Evolutionary conservation across 495 filamentous ascomycete genomes (phyloP), one percentile per base, ranked within the genome.

Genomic region (Lasiosphaeris hirsuta): DNA sequence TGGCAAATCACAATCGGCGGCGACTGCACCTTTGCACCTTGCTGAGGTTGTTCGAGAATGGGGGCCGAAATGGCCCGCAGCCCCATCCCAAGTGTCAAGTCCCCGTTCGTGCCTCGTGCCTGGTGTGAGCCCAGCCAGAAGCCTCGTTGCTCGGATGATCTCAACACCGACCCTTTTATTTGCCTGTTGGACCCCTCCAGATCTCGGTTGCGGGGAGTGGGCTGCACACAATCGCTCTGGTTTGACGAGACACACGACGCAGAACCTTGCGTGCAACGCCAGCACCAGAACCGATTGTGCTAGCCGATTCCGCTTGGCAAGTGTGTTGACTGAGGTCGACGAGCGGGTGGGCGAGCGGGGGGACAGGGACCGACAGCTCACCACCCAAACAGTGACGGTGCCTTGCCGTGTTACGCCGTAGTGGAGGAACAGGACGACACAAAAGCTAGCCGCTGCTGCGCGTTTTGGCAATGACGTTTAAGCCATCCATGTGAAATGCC

Each of bases 1-100:
- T 55, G 52, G 53, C 53, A 45, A 55, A 55, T 55, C 35, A 47
- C 7, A 45, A 15, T 42, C 8, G 36, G 35, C 30, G 38, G 51
- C 38, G 18, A 19, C 15, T 14, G 15, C 17, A 15, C 38, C 51
- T 44, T 9, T 54, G 23, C 23, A 30, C 23, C 23, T 30, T 30
- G 23, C 2, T 30, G 23, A 30, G 23, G 23, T 15, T 42, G 40
- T 10, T 43, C 14, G 18, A 15, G 53, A 30, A 55, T 55, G 53
- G 53, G 53, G 53, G 53, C 53, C 33, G 23, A 33, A 54, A 37
- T 46, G 23, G 11, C 51, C 19, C 51, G 51, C 51, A 37, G 33
- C 41, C 41, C 35, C 10, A 10, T 37, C 19, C 30, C 18, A 37
- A 30, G 40, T 47, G 42, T 17, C 34, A 45, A 43, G 38, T n/a